phyloP scores from a whole-genome alignment of 257 asterid species.

The Coffea eugenioides region DNA sequence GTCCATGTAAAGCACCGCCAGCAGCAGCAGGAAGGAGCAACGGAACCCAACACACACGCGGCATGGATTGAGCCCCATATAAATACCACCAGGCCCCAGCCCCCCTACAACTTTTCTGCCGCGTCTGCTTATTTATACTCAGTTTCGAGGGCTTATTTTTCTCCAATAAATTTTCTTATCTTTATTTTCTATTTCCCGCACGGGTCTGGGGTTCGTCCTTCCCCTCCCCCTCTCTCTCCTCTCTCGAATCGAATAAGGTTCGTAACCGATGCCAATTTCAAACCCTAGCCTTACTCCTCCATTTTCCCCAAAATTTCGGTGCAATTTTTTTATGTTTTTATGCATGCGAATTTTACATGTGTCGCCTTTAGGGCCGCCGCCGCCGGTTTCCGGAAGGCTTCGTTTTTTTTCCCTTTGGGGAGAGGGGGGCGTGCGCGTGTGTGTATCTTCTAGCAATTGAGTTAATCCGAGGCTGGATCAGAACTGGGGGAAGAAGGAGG shows the following conservation, averaged over 20 bases:
- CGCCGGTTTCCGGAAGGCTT: background rate
- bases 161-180: background rate
- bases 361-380: background rate
- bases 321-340: background rate
- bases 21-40: background rate
- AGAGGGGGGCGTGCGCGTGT: too few relatives aligned
- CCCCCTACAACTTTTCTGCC: background rate
- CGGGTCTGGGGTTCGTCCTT: background rate
- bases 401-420: background rate
- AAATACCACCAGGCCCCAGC: background rate
- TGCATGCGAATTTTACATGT: background rate
- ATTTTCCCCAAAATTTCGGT: background rate
- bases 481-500: background rate
- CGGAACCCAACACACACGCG: background rate
- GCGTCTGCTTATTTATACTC: background rate
- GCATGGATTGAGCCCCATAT: background rate
- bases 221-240: background rate
- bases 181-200: background rate
- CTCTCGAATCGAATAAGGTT: constrained; percentile 11
- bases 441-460: background rate
- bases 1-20: background rate
- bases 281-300: constrained; percentile 5
- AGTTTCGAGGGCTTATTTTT: background rate
- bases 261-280: constrained; percentile 5
- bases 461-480: background rate